These are phyloP conservation scores for Hamamelis virginiana DNA, from an alignment of 164 flowering plant genomes.

Conservation along the genomic window DNA sequence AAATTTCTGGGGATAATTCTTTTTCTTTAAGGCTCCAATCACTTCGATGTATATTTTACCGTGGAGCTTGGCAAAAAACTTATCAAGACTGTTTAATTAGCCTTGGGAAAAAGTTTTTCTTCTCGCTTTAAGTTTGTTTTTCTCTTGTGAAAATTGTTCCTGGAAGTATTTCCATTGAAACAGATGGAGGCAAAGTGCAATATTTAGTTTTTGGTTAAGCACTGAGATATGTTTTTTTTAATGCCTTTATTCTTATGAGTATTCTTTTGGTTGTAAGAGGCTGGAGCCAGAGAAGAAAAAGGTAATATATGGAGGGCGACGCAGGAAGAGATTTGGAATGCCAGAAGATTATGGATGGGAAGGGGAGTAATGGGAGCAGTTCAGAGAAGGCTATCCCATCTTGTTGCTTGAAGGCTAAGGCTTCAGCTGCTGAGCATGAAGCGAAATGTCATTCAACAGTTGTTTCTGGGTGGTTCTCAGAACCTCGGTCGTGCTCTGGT, in stretches of 20 bases:
- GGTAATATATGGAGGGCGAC: slow-evolving; percentile 65
- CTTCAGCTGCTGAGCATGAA: slow-evolving; percentile 67
- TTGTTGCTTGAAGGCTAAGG: slow-evolving; percentile 85
- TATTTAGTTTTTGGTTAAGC: not conserved
- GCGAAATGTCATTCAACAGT: slow-evolving; percentile 86
- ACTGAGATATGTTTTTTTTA: not conserved
- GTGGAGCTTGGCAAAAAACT: too few species aligned
- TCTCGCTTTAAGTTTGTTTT: too few species aligned
- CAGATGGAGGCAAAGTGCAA: not conserved
- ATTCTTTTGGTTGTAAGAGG: slow-evolving; percentile 38
- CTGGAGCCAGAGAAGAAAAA: slow-evolving; percentile 78
- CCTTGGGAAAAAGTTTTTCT: too few species aligned
- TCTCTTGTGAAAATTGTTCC: not conserved
- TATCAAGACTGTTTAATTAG: too few species aligned
- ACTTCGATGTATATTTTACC: too few species aligned
- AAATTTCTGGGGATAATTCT: too few species aligned
- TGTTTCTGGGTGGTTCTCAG: slow-evolving; percentile 99
- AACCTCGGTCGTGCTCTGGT: slow-evolving; percentile 53
- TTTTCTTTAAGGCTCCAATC: too few species aligned
- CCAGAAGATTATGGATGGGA: slow-evolving; percentile 85
- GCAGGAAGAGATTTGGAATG: slow-evolving; percentile 78
- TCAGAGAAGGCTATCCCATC: slow-evolving; percentile 51
- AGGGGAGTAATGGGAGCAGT: slow-evolving; percentile 51
- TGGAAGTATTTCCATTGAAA: not conserved
- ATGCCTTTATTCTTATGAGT: not conserved